These are phyloP conservation scores for Boletus tylopilopsis DNA, from an alignment of 768 basidiomycete species.

Conservation along the genomic window DNA sequence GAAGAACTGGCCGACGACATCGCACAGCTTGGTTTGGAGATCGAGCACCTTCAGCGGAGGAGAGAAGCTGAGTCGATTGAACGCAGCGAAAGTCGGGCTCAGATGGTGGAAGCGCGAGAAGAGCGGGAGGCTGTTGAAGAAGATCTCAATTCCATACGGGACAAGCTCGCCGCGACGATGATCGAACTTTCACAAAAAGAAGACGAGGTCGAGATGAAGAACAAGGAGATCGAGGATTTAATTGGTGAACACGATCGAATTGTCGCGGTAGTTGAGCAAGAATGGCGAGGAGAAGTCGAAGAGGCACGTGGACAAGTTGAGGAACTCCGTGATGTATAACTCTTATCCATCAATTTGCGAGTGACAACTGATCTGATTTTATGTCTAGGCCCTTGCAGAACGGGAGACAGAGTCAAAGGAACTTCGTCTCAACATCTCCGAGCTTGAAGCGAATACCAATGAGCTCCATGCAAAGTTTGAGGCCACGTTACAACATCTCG, in stretches of 20 bases:
- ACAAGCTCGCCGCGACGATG: slow-evolving; percentile 73
- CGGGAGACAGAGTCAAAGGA: slow-evolving; percentile 77
- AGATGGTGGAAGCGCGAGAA: slow-evolving; percentile 67
- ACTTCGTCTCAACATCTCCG: slow-evolving; percentile 66
- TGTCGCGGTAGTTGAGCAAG: slow-evolving; percentile 70
- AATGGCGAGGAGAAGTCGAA: slow-evolving; percentile 87
- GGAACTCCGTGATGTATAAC: slow-evolving; percentile 68
- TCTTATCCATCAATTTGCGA: neutral
- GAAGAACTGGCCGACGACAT: slow-evolving; percentile 67
- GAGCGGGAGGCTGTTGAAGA: slow-evolving; percentile 79
- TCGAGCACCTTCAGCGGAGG: slow-evolving; percentile 63
- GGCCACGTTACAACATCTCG: slow-evolving; percentile 68
- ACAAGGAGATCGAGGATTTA: slow-evolving; percentile 74
- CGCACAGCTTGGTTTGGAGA: slow-evolving; percentile 56
- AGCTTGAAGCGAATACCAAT: slow-evolving; percentile 68
- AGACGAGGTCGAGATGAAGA: slow-evolving; percentile 80
- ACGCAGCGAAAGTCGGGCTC: slow-evolving; percentile 69
- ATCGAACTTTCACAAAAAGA: slow-evolving; percentile 86
- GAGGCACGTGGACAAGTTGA: slow-evolving; percentile 76
- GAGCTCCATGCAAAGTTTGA: slow-evolving; percentile 75
- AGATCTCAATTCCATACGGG: slow-evolving; percentile 65
- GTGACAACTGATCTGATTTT: neutral
- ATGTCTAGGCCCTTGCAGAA: slow-evolving; percentile 62
- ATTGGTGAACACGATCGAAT: slow-evolving; percentile 70
- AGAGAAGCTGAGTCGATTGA: slow-evolving; percentile 62